phyloP scores from a whole-genome alignment of 2,329 filamentous ascomycete genomes.

The Bimuria novae-zelandiae region DNA sequence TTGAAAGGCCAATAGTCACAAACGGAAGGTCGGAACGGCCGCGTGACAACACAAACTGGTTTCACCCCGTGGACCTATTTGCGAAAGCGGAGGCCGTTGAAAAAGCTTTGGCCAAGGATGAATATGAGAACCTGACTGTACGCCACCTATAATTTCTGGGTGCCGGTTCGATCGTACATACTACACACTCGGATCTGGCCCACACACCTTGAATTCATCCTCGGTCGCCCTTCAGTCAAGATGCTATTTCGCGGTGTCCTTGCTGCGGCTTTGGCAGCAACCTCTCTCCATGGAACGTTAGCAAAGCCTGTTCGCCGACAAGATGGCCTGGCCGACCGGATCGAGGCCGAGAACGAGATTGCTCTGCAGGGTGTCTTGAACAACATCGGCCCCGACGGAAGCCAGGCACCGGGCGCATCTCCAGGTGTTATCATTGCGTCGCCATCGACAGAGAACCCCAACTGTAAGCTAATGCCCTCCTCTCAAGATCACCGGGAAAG shows the following conservation, averaged over 20 bases:
- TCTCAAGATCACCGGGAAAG: not conserved
- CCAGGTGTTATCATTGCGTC: conserved; percentile 60
- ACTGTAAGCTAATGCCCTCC: conserved; percentile 51
- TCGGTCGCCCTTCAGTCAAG: not conserved
- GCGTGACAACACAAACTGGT: conserved; percentile 10
- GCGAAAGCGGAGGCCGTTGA: conserved; percentile 1
- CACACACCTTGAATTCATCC: not conserved
- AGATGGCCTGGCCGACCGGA: conserved; percentile 21
- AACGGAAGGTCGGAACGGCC: conserved; percentile 6
- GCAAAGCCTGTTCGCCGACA: conserved; percentile 7
- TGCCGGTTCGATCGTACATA: not conserved
- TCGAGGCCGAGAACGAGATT: conserved; percentile 52
- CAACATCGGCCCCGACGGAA: conserved; percentile 60
- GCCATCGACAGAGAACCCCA: conserved; percentile 56
- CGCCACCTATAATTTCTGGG: not conserved
- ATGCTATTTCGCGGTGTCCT: conserved; percentile 13
- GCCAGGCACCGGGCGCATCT: conserved; percentile 53
- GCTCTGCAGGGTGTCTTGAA: conserved; percentile 57
- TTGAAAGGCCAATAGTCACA: conserved; percentile 5
- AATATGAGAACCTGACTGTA: not conserved
- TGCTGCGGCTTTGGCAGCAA: conserved; percentile 15
- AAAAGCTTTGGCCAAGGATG: not conserved
- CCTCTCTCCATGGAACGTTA: conserved; percentile 5
- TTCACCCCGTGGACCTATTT: conserved; percentile 1
- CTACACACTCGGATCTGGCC: not conserved